Evolutionary conservation across 202 grass and related monocot species (phyloP).

Genomic region (Schoenoplectus tabernaemontani): DNA sequence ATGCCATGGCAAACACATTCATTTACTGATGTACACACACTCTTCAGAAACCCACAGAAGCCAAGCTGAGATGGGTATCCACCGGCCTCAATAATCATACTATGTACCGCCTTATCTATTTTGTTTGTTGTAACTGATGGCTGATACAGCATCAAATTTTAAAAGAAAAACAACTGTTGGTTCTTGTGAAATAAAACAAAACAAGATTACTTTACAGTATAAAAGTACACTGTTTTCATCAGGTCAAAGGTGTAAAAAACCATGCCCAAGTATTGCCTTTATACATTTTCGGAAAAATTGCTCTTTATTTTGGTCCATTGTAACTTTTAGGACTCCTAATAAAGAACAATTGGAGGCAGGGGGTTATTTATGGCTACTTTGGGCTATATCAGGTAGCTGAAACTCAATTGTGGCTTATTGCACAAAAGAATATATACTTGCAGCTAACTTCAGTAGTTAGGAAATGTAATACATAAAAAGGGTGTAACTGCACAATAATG

Average conservation of each 20-base stretch:
- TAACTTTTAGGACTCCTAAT: not conserved
- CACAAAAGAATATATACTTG: not conserved
- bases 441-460: not conserved
- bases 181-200: slow-evolving; percentile 5
- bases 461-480: no score
- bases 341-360: not conserved
- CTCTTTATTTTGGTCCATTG: no score
- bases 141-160: slow-evolving; percentile 22
- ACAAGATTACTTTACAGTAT: not conserved
- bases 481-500: not conserved
- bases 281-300: not conserved
- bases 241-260: not conserved
- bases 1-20: slow-evolving; percentile 69
- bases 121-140: slow-evolving; percentile 71
- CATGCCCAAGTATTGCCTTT: not conserved
- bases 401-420: not conserved
- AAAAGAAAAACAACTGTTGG: not conserved
- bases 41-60: slow-evolving; percentile 62
- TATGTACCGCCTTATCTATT: slow-evolving; percentile 61
- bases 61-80: slow-evolving; percentile 83
- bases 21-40: slow-evolving; percentile 72
- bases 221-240: not conserved
- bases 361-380: not conserved
- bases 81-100: slow-evolving; percentile 59
- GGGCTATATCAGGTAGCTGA: not conserved